Base-by-base conservation (phyloP, 495 filamentous ascomycete genomes). In the Penicillium waksmanii region DNA sequence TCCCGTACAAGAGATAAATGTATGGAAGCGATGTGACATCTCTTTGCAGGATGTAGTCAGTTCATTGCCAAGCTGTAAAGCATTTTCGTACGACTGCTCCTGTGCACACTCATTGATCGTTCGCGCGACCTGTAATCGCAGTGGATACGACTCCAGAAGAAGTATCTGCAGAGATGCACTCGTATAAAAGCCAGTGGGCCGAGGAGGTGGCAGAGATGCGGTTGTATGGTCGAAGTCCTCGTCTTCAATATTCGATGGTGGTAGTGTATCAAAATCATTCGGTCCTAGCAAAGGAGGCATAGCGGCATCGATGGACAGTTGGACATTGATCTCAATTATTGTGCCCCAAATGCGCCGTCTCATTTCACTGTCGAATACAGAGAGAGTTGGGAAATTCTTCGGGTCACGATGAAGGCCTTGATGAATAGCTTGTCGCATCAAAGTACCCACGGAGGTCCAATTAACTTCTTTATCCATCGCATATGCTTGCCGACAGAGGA, bases 381-480 rank as follows among this genome's bases (percentile, higher is more conserved):
- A 70, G 56, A 85, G 73, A 3, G 54, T 52, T 0, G 80, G 76
- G 35, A 85, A 78, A 53, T 79, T 62, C 19, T 67, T 70, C 0
- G 84, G 81, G 57, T 87, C 83, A 7, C 77, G 77, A 66, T 88
- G 80, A 2, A 86, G 59, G 0, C 82, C 82, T 60, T 85, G 79
- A 19, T 73, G 64, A 66, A 84, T 80, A 13, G 80, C 82, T 35
- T 65, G 74, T 19, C 76, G 71, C 5, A 84, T 50, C 4, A 86
- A 69, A 0, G 80, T 76, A 0, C 80, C 81, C 19, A 72, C 70
- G 0, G 81, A 80, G 8, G 77, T 74, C 83, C 82, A 84, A 66
- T 40, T 85, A 69, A 15, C 65, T 62, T 23, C 78, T 33, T 64
- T 64, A 42, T 59, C 75, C n/a, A 84, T 69, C 4, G 70, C 73